These are phyloP conservation scores for Dryas alaskensis DNA, from an alignment of 306 rosid genomes.

Conservation along the genomic window DNA sequence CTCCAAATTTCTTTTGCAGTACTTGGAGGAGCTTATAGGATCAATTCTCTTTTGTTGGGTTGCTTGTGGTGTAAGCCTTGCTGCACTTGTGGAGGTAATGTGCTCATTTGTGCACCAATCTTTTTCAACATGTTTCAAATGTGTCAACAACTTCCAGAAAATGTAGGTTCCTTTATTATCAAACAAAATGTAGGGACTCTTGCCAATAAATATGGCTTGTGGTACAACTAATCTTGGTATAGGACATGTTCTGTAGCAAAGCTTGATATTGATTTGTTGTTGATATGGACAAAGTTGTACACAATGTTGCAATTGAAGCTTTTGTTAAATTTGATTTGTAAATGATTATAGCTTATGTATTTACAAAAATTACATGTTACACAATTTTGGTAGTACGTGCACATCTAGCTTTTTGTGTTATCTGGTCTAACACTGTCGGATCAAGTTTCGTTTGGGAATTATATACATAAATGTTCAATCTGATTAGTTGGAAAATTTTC, in stretches of 20 bases:
- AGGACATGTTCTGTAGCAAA: not conserved
- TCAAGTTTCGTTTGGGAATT: not conserved
- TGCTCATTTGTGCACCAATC: slow-evolving; percentile 1
- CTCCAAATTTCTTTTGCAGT: slow-evolving; percentile 54
- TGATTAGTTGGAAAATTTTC: not conserved
- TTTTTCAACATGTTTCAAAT: slow-evolving; percentile 11
- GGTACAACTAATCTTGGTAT: not conserved
- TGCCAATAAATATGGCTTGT: too few species aligned
- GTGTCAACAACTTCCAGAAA: not conserved
- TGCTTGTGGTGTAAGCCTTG: slow-evolving; percentile 87
- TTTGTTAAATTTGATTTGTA: too few species aligned
- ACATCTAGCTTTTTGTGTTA: not conserved
- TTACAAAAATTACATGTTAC: not conserved
- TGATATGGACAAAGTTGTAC: too few species aligned
- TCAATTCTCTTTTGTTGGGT: slow-evolving; percentile 85
- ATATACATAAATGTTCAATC: not conserved
- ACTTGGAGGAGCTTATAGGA: slow-evolving; percentile 83
- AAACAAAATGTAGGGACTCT: not conserved
- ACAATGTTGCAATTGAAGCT: too few species aligned
- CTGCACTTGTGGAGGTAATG: slow-evolving; percentile 84
- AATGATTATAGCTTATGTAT: not conserved
- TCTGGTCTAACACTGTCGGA: not conserved
- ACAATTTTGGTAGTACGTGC: not conserved
- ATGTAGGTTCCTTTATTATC: not conserved
- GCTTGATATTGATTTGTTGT: not conserved